Evolutionary conservation across 305 asterid genomes (phyloP).

Genomic region (Plantago lanceolata): DNA sequence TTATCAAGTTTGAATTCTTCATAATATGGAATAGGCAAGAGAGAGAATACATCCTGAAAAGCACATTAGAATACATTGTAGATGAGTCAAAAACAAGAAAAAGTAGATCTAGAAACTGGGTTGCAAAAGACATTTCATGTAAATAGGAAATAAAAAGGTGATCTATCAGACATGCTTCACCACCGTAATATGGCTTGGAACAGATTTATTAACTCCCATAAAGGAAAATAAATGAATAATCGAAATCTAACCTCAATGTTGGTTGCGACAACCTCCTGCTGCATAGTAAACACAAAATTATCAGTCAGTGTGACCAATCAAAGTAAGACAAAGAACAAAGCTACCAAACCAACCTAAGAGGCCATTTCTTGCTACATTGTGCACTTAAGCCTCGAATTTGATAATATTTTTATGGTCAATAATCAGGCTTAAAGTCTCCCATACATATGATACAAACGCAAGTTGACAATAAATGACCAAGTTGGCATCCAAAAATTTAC

Average conservation of each 20-base stretch:
- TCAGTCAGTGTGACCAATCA: slow-evolving; percentile 41
- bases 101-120: slow-evolving; percentile 10
- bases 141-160: slow-evolving; percentile 7
- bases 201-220: not conserved
- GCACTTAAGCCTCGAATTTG: slow-evolving; percentile 8
- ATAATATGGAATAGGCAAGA: slow-evolving; percentile 62
- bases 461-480: slow-evolving; percentile 4
- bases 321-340: slow-evolving; percentile 31
- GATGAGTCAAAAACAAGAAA: slow-evolving; percentile 22
- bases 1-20: slow-evolving; percentile 75
- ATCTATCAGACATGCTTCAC: slow-evolving; percentile 9
- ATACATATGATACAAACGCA: not conserved
- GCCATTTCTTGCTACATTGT: slow-evolving; percentile 8
- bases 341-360: slow-evolving; percentile 19
- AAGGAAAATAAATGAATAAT: slow-evolving; percentile 17
- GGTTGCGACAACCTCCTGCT: slow-evolving; percentile 46
- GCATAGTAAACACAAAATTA: slow-evolving; percentile 40
- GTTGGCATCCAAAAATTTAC: slow-evolving; percentile 7
- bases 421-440: not conserved
- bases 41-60: slow-evolving; percentile 62
- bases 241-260: slow-evolving; percentile 58
- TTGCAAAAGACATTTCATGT: slow-evolving; percentile 19
- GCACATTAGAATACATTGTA: slow-evolving; percentile 22
- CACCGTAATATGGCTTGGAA: slow-evolving; percentile 5
- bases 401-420: not conserved